Conservation (phyloP, 2,329 filamentous ascomycete genomes). For the Lasiodiplodia hormozganensis region DNA sequence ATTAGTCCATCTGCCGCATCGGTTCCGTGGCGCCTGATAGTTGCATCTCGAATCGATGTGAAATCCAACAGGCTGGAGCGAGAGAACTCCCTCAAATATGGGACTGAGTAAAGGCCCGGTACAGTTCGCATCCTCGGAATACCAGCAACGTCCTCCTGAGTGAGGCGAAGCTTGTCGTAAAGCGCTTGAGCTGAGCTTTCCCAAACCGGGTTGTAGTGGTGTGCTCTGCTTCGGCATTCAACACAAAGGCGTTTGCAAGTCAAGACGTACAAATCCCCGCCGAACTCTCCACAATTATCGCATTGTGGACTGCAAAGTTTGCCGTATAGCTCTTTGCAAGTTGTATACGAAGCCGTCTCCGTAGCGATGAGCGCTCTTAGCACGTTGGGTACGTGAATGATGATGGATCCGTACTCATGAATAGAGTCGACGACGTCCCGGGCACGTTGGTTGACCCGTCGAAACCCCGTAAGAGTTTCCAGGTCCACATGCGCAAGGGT, state of each 20-base stretch:
- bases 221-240: neutral
- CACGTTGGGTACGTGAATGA: constrained; percentile 41
- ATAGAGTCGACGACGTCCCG: constrained; percentile 47
- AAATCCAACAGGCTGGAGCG: neutral
- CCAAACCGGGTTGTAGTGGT: neutral
- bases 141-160: neutral
- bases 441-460: constrained; percentile 45
- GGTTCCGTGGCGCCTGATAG: too few relatives aligned
- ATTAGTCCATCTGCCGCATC: neutral
- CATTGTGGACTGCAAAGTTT: constrained; percentile 44
- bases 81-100: neutral
- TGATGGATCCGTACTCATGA: constrained; percentile 44
- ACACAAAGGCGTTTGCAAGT: constrained; percentile 50
- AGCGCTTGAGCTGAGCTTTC: neutral
- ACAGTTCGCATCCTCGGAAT: neutral
- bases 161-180: neutral
- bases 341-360: constrained; percentile 38
- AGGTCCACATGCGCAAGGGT: constrained; percentile 39
- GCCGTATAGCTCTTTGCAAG: constrained; percentile 42
- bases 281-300: constrained; percentile 47
- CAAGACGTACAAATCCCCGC: constrained; percentile 49
- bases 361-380: constrained; percentile 47
- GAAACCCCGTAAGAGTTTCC: constrained; percentile 43
- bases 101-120: neutral
- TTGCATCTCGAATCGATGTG: neutral